These are phyloP conservation scores for Persicaria maculosa DNA, from an alignment of 148 eudicot genomes.

Conservation along the genomic window DNA sequence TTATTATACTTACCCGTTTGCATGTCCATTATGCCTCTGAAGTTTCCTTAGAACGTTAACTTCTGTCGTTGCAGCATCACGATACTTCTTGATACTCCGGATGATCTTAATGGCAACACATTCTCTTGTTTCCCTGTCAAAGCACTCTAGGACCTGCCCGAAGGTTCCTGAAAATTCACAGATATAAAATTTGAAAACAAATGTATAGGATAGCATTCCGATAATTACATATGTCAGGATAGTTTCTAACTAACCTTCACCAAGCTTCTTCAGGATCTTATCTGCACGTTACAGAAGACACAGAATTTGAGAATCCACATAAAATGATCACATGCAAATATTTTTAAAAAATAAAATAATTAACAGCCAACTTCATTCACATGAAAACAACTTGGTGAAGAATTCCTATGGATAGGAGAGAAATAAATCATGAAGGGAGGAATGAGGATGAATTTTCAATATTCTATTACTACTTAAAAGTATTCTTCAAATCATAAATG, in stretches of 20 bases:
- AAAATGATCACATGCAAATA: background rate
- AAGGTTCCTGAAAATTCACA: slow-evolving; percentile 50
- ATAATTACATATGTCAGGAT: background rate
- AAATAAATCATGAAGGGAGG: background rate
- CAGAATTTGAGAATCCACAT: background rate
- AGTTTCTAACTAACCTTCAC: slow-evolving; percentile 46
- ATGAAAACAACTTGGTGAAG: background rate
- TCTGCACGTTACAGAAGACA: slow-evolving; percentile 37
- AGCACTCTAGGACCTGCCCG: slow-evolving; percentile 75
- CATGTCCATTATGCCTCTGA: slow-evolving; percentile 71
- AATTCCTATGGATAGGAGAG: background rate
- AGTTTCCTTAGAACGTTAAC: slow-evolving; percentile 78
- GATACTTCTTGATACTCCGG: slow-evolving; percentile 79
- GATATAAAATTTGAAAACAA: slow-evolving; percentile 3
- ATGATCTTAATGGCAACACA: slow-evolving; percentile 70
- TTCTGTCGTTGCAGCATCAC: slow-evolving; percentile 96
- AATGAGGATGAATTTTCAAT: background rate
- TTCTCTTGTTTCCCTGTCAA: slow-evolving; percentile 60
- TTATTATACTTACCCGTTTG: slow-evolving; percentile 46
- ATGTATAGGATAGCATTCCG: background rate
- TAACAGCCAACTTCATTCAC: background rate
- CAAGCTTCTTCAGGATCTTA: slow-evolving; percentile 67
- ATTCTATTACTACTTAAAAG: background rate
- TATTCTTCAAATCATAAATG: background rate
- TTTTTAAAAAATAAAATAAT: background rate